Evolutionary conservation across 2,329 filamentous ascomycete species (phyloP), one percentile per base, ranked within the genome.

Genomic region (Alternaria alternata): DNA sequence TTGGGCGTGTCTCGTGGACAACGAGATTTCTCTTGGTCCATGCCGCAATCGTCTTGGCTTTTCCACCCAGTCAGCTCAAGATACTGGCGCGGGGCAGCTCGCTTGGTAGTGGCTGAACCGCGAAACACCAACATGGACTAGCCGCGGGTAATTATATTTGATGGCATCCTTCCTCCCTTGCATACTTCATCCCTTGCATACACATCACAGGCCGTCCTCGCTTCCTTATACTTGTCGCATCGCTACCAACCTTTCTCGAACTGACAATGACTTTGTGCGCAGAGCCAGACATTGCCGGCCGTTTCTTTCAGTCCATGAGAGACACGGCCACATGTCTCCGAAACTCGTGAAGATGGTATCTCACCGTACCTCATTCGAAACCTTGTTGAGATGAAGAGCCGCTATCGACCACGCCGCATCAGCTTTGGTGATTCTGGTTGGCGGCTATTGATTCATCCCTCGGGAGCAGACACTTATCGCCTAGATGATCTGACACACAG

Each of bases 51-150:
- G 57, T 32, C 41, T 42, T 38, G 49, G 20, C 49, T 20, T 43
- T 39, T 24, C 51, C 32, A 20, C 30, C 53, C 49, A 54, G 61
- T 61, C 26, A 54, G 49, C 48, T 41, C 12, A 34, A 32, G 44
- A 44, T 47, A 12, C 43, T 46, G 32, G n/a, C 52, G 38, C 52
- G 41, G 53, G 57, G 20, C 41, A 41, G n/a, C 47, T 55, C 46
- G 47, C 28, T 42, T 52, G 20, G 36, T 46, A 54, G 42, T 49
- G 39, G 43, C 44, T 30, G 43, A 38, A 49, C 38, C 51, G 38
- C 51, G 12, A 59, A 48, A 34, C 48, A 57, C 52, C 48, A 57
- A 53, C 53, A 52, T 18, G 41, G 44, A 43, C 48, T 63, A 61
- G 44, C 51, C 39, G 39, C 49, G 39, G 57, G 24, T 55, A 55